Base-by-base conservation (phyloP, 2,329 filamentous ascomycete genomes). In the Xylariales sp. region DNA sequence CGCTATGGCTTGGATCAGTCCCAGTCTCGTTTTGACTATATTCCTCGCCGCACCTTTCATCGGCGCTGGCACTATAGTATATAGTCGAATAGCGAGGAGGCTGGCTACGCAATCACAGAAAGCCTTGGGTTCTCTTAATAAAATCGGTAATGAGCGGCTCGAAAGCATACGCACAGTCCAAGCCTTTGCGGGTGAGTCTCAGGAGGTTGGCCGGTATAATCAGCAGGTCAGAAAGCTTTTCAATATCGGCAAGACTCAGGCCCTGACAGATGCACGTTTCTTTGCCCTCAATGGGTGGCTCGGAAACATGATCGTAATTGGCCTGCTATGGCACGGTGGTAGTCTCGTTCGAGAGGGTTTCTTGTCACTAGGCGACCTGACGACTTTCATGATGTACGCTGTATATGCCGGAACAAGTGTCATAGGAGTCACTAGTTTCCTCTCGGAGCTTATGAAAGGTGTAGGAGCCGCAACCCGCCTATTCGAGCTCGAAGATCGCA, bases 391-490 rank as follows among this genome's bases (percentile, higher is more conserved):
- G 83, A 98, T 99, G 95, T 99, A 98, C 80, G 97, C 94, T 3
- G 95, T 93, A 3, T 98, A 90, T 79, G 88, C 89, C 6, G 89
- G 89, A 3, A 96, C 93, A 56, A 97, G 93, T 80, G 87, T 99
- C 71, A 97, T 98, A 74, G 96, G 96, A 3, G 84, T 99, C 1
- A 97, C 94, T 3, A 93, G 93, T 64, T 99, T 99, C 82, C 99
- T 97, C 81, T 97, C 94, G 0, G 96, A 99, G 78, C 86, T 99
- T 69, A 99, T 99, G 96, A 99, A 99, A 80, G 97, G 97, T 49
- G 95, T 97, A 3, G 96, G 97, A 75, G 96, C 96, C 49, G 96
- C 96, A n/a, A 97, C 92, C 76, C 91, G 96, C 68, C 85, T 99
- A 1, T 99, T 99, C 76, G 96, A 99, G 78, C 87, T 99, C 5